Base-by-base conservation (phyloP, 1,284 basidiomycete genomes). In the Fomitopsis palustris region DNA sequence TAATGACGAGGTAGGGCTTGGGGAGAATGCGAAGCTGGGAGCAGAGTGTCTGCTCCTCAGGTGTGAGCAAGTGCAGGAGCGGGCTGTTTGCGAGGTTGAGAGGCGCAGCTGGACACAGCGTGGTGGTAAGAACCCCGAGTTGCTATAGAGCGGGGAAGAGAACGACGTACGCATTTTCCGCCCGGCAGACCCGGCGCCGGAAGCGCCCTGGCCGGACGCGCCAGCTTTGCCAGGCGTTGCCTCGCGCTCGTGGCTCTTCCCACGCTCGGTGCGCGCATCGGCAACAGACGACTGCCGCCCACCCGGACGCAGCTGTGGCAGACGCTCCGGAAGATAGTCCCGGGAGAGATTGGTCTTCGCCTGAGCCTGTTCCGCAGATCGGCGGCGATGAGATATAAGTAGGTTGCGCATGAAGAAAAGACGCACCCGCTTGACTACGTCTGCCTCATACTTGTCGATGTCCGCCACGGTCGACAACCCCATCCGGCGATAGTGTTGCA, bases 1-100 rank as follows among this genome's bases (percentile, higher is more conserved):
- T 97, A 77, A 97, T 92, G 59, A 90, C 85, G 51, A 97, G 84
- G 73, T 96, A 98, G 1, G 95, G 93, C 68, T 93, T 93, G 0
- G 95, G 95, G 39, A 96, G 80, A 60, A 97, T 94, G 5, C 93
- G 88, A 17, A 97, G 80, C 57, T 84, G 82, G 3, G 93, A 92
- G 72, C 95, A 97, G n/a, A 98, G 84, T 0, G 83, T 80, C 73
- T 95, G 91, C 75, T 97, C 95, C 27, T 88, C 87, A 4, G 86
- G 81, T 0, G 92, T 92, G 63, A 98, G 87, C 12, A 98, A 82
- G 69, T 96, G 93, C 10, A 96, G 78, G 2, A 88, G 91, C 3
- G 90, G 90, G 65, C 90, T 90, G 70, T 94, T 93, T 45, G 92
- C 88, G 53, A 96, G 83, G 70, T 95, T 94, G 70, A 95, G 84